Conservation (phyloP, 2,329 filamentous ascomycete species). For the Neurospora sp. region DNA sequence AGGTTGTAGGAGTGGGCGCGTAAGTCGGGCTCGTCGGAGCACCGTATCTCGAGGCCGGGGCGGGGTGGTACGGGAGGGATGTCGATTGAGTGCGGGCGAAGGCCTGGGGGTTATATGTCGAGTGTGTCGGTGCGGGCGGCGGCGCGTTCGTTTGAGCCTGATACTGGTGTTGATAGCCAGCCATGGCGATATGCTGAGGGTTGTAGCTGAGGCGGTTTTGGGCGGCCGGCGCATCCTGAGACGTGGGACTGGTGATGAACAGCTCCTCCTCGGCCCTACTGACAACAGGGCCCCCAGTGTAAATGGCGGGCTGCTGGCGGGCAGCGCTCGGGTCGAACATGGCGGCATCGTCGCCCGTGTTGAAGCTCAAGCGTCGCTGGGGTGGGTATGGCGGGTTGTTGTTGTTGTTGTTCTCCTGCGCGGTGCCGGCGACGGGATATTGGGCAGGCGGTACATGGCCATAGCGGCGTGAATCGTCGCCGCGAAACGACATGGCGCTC, state of each 20-base stretch:
- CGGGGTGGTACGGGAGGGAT: slow-evolving; percentile 40
- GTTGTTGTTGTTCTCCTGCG: slow-evolving; percentile 25
- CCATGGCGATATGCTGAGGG: slow-evolving; percentile 33
- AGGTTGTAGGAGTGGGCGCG: slow-evolving; percentile 31
- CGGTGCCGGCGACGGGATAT: slow-evolving; percentile 43
- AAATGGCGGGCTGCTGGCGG: slow-evolving; percentile 19
- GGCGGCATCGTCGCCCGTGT: slow-evolving; percentile 61
- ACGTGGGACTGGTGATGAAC: slow-evolving; percentile 45
- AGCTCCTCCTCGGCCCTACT: slow-evolving; percentile 47
- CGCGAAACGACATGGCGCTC: slow-evolving; percentile 50
- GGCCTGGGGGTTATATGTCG: slow-evolving; percentile 62
- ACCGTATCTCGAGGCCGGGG: slow-evolving; percentile 29
- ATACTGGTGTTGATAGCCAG: slow-evolving; percentile 44
- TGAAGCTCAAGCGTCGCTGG: slow-evolving; percentile 59
- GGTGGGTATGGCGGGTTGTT: slow-evolving; percentile 23
- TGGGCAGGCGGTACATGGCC: slow-evolving; percentile 58
- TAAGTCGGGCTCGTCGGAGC: slow-evolving; percentile 28
- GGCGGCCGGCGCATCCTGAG: slow-evolving; percentile 17
- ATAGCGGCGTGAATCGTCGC: slow-evolving; percentile 53
- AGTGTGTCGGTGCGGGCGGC: slow-evolving; percentile 30
- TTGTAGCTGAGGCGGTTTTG: slow-evolving; percentile 22
- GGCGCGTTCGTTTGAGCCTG: slow-evolving; percentile 33
- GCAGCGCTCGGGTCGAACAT: slow-evolving; percentile 34
- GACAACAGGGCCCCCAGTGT: slow-evolving; percentile 17
- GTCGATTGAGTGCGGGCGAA: slow-evolving; percentile 49